These are phyloP conservation scores for Solanum paucissectum DNA, from an alignment of 257 asterid species.

Conservation along the genomic window DNA sequence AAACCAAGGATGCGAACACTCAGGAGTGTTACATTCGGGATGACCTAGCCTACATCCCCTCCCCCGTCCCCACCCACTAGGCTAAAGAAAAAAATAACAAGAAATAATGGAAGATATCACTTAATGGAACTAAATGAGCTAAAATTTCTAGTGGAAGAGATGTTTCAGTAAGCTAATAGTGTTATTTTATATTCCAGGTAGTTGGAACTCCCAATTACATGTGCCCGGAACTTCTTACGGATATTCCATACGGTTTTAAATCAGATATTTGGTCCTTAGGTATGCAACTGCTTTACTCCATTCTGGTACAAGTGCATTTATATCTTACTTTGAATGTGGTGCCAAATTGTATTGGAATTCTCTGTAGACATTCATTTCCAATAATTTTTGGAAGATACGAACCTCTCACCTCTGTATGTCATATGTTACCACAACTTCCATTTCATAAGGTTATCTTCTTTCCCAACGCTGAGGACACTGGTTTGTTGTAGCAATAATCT, in stretches of 20 bases:
- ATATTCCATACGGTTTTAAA: constrained; percentile 94
- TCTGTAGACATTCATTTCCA: not conserved
- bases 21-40: not conserved
- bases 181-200: constrained; percentile 37
- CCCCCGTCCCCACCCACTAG: not conserved
- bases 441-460: not conserved
- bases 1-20: not conserved
- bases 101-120: not conserved
- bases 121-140: not conserved
- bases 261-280: constrained; percentile 99
- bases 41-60: not conserved
- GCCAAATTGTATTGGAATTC: not conserved
- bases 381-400: not conserved
- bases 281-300: constrained; percentile 13
- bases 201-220: constrained; percentile 99
- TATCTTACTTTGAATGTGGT: not conserved
- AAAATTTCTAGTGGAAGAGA: not conserved
- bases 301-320: not conserved
- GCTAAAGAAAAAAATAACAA: not conserved
- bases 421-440: not conserved
- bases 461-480: not conserved
- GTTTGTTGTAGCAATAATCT: not conserved
- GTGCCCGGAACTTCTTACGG: constrained; percentile 99
- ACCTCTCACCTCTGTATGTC: not conserved
- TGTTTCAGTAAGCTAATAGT: not conserved